Evolutionary conservation across 108 stramenopile genomes (phyloP), one percentile per base, ranked within the genome.

Genomic region (Pseudonitzschia multiseries): DNA sequence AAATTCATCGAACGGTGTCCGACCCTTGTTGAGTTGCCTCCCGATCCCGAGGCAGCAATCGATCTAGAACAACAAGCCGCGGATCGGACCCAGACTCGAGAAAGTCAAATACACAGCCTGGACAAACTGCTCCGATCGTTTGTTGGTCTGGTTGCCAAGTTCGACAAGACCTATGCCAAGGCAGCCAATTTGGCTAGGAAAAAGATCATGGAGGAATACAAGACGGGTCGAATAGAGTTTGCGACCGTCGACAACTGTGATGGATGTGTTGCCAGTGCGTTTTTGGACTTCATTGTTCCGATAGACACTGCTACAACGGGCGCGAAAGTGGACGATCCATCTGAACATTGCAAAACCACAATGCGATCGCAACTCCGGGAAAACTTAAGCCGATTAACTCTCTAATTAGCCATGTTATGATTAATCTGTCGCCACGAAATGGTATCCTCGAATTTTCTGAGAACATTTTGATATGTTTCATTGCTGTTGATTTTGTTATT

Each of bases 101-200:
- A 81, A 27, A 85, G 75, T 44, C 64, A 73, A 70, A 48, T 69
- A 8, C 86, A 88, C 36, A 59, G 65, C n/a, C 66, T 79, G 41
- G 89, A 90, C 69, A 74, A 75, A 42, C 22, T 81, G 32, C 53
- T 90, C 20, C 73, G 89, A 24, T 75, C 67, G 40, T 79, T 78
- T 72, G 89, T 90, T 3, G 84, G 89, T 13, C 67, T 59, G 44
- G 80, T 87, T 6, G 84, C 80, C 0, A 62, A 74, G 44, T 59
- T 78, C 31, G 79, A 90, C 36, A 84, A 81, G 74, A 57, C 57
- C 4, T 62, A 65, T 36, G 85, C 83, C 60, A 68, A 51, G 44
- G 56, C 60, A 36, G 89, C 89, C 41, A 90, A 90, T 52, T 65
- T 52, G 28, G 82, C 85, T 14, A 68, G 86, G 63, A 86, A 81